These are phyloP conservation scores for Heterobasidion annosum DNA, from an alignment of 1,284 basidiomycete species.

Conservation along the genomic window DNA sequence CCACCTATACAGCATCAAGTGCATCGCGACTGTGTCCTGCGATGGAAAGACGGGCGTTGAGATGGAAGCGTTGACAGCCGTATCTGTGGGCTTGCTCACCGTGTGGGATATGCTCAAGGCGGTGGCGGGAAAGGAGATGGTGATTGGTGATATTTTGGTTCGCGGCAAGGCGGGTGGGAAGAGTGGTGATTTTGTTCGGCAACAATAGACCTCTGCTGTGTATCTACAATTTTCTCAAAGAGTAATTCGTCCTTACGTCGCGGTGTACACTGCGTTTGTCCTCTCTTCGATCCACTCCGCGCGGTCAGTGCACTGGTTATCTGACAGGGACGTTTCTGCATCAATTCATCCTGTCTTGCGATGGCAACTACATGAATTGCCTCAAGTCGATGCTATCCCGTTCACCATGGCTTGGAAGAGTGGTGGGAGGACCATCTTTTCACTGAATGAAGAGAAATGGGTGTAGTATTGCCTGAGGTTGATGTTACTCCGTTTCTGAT, in stretches of 20 bases:
- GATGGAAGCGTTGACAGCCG: conserved; percentile 89
- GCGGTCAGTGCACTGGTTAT: too few relatives aligned
- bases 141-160: conserved; percentile 61
- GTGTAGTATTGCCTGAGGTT: background rate
- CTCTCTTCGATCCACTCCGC: too few relatives aligned
- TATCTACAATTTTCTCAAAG: too few relatives aligned
- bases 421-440: background rate
- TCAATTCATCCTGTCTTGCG: too few relatives aligned
- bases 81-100: conserved; percentile 71
- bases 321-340: too few relatives aligned
- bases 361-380: too few relatives aligned
- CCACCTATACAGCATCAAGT: conserved; percentile 44
- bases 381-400: too few relatives aligned
- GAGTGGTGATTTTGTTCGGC: conserved; percentile 52
- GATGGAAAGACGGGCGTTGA: conserved; percentile 83
- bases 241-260: background rate
- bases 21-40: conserved; percentile 61
- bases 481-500: too few relatives aligned
- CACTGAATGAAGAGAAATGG: background rate
- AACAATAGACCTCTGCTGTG: background rate
- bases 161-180: conserved; percentile 65
- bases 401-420: background rate
- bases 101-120: conserved; percentile 94
- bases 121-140: conserved; percentile 79
- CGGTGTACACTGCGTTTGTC: too few relatives aligned